Evolutionary conservation across 108 stramenopile genomes (phyloP), one percentile per base, ranked within the genome.

Genomic region (Chaetoceros tenuissimus): DNA sequence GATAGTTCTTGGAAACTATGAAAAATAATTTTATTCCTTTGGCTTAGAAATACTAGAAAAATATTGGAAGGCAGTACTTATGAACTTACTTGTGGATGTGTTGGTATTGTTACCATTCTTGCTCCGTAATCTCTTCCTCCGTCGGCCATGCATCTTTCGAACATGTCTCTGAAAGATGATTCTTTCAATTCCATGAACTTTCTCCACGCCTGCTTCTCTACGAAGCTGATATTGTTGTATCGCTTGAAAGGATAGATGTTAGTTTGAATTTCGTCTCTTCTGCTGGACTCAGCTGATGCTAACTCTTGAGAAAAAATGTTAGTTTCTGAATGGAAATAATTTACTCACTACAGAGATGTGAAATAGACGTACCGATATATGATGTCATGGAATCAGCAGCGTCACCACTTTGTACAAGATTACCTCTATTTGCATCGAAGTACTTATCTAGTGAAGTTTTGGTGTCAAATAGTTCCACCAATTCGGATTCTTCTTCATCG

Each of bases 351-450:
- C n/a, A n/a, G n/a, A n/a, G n/a, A n/a, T n/a, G n/a, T n/a, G n/a
- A n/a, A n/a, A n/a, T n/a, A n/a, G n/a, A n/a, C n/a, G n/a, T n/a
- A n/a, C n/a, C n/a, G n/a, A n/a, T n/a, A n/a, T n/a, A n/a, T n/a
- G n/a, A n/a, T n/a, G 78, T 71, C 77, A 92, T 85, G 10, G 85
- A 78, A 79, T 92, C 91, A 7, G 87, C 76, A 28, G 86, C 82
- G 18, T 73, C 73, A 28, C 81, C 75, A 21, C 71, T 63, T 7
- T 72, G 58, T 20, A 55, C 48, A 21, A 57, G 43, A 28, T 51
- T 51, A 25, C 21, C 28, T 30, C 57, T 47, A 43, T 19, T 31
- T 60, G 22, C 54, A n/a, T 51, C 28, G 30, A 19, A 28, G 48
- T 7, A 26, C 26, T 5, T 28, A 0, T 51, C 60, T 30, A 40